Evolutionary conservation across 192 early-diverging fungal genomes (phyloP).

Genomic region (Helicostylum pulchrum): DNA sequence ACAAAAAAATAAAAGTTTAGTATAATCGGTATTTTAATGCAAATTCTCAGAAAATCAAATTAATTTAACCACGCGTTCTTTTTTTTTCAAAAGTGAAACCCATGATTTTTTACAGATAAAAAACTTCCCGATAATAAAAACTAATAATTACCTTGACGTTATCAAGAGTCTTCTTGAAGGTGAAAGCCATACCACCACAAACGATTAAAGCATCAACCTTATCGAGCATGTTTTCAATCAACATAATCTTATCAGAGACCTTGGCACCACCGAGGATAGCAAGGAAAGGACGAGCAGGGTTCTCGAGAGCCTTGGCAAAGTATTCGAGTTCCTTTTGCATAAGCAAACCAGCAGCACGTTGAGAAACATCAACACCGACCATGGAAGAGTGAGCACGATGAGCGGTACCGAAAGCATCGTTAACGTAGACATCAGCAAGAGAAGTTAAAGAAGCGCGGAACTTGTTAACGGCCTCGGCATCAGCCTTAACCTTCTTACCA

Average conservation of each 20-base stretch:
- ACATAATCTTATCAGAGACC: slow-evolving; percentile 97
- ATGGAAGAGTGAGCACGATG: slow-evolving; percentile 98
- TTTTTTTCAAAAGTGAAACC: slow-evolving; percentile 4
- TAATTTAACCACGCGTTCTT: not conserved
- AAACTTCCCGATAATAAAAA: not conserved
- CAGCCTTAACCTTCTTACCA: slow-evolving; percentile 90
- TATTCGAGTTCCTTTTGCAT: slow-evolving; percentile 99
- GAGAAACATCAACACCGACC: slow-evolving; percentile 91
- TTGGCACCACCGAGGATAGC: slow-evolving; percentile 98
- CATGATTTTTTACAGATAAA: slow-evolving; percentile 8
- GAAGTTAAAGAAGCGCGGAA: slow-evolving; percentile 92
- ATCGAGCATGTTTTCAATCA: slow-evolving; percentile 96
- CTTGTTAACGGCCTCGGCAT: slow-evolving; percentile 67
- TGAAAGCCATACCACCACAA: slow-evolving; percentile 97
- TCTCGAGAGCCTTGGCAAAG: slow-evolving; percentile 96
- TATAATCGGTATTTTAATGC: slow-evolving; percentile 9
- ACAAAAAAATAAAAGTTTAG: not conserved
- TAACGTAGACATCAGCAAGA: slow-evolving; percentile 94
- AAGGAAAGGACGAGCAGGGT: slow-evolving; percentile 88
- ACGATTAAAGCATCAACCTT: slow-evolving; percentile 87
- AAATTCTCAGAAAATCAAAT: not conserved
- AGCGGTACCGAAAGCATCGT: slow-evolving; percentile 99
- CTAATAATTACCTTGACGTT: slow-evolving; percentile 61
- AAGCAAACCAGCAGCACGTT: slow-evolving; percentile 91
- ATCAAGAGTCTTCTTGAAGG: slow-evolving; percentile 91